Evolutionary conservation across 1,139 yeast genomes (phyloP), one percentile per base, ranked within the genome.

Genomic region (Yamadazyma kanchanaburiensis): DNA sequence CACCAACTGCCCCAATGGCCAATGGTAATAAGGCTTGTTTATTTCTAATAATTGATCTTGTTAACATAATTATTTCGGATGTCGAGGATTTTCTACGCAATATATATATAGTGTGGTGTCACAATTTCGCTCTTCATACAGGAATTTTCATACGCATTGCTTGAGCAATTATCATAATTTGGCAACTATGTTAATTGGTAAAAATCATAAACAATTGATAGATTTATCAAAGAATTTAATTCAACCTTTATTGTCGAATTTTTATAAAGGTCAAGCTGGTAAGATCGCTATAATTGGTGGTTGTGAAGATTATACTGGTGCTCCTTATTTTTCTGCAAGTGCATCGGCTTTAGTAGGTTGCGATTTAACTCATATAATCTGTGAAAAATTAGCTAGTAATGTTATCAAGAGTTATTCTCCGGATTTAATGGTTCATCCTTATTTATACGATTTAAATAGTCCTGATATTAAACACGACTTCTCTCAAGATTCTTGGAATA

Each of bases 351-450:
- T 83, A 19, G 71, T 83, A 28, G 98, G 98, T 0, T 84, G 91
- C 25, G 98, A 91, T 50, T 66, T 91, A 63, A 76, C 91, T 20
- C 97, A 91, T 57, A 71, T 91, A 5, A 69, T 91, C 7, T 89
- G 97, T 58, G 95, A 87, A 45, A 58, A 64, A 32, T 60, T 60
- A 23, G 97, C 97, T 0, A 94, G 86, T 1, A 60, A 80, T 0
- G 80, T 86, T 8, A 88, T 91, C 49, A 91, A 91, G 57, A 60
- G 81, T 25, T 91, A 91, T 55, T 77, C 95, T 6, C 97, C 98
- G 0, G 91, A 91, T 51, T 61, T 91, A 31, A 91, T 91, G 96
- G 95, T 91, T 3, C 97, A 91, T 58, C 98, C 98, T 0, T 87
- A 86, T 51, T 57, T 91, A 45, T 58, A 56, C 34, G 72, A 65